These are phyloP conservation scores for Chlamydomonas sp. DNA, from an alignment of 139 green algal genomes.

Conservation along the genomic window DNA sequence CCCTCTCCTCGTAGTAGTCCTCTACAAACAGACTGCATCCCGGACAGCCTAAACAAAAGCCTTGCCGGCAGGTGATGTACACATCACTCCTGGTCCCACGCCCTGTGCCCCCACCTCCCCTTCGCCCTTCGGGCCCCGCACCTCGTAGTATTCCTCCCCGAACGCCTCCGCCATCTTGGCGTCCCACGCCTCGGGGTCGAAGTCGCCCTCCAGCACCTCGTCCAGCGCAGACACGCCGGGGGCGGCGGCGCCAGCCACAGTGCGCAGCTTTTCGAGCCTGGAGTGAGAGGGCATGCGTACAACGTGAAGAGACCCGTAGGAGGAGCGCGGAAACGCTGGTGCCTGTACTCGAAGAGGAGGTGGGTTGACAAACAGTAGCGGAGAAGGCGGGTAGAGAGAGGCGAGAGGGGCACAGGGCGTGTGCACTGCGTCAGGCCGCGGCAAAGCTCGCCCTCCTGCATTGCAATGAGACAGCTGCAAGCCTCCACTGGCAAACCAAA, in stretches of 20 bases:
- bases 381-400: too few species aligned
- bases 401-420: too few species aligned
- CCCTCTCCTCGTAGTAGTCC: neutral
- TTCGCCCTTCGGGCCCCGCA: neutral
- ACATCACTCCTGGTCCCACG: too few species aligned
- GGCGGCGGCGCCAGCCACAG: slow-evolving; percentile 60
- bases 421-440: too few species aligned
- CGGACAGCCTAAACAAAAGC: neutral
- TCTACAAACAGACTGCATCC: neutral
- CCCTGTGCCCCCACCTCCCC: too few species aligned
- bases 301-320: too few species aligned
- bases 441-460: too few species aligned
- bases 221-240: slow-evolving; percentile 53
- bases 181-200: slow-evolving; percentile 94
- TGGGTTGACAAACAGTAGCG: too few species aligned
- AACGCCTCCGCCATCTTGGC: slow-evolving; percentile 88
- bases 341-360: too few species aligned
- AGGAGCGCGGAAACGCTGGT: neutral
- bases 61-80: neutral
- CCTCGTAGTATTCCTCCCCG: slow-evolving; percentile 91
- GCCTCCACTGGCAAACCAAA: too few species aligned
- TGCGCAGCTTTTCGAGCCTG: slow-evolving; percentile 70
- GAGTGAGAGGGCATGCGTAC: neutral
- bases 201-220: slow-evolving; percentile 87
- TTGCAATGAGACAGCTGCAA: too few species aligned